phyloP scores from a whole-genome alignment of 2,329 filamentous ascomycete genomes.

The Blumeriella jaapii region DNA sequence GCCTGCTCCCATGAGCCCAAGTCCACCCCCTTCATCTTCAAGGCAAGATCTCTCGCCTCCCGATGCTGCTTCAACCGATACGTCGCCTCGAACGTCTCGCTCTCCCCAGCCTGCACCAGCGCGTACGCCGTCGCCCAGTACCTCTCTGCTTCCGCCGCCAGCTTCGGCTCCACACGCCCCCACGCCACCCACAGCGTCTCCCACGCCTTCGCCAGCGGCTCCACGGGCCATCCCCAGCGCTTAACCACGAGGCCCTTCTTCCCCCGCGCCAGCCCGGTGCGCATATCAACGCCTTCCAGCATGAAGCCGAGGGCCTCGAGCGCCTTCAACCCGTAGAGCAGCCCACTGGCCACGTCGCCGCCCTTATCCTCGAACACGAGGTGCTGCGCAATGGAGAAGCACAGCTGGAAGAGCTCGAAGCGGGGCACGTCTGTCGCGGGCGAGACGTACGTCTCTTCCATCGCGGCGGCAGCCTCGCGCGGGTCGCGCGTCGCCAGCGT shows the following conservation, averaged over 20 bases:
- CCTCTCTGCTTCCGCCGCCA: neutral
- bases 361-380: neutral
- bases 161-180: neutral
- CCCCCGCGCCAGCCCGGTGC: neutral
- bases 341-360: neutral
- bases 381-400: constrained; percentile 1
- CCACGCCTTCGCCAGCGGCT: constrained; percentile 1
- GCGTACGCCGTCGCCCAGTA: constrained; percentile 2
- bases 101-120: constrained; percentile 3
- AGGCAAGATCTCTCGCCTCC: too few species aligned
- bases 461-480: neutral
- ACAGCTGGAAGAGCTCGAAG: constrained; percentile 1
- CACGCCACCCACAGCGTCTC: constrained; percentile 2
- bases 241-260: neutral
- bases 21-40: too few species aligned
- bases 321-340: constrained; percentile 1
- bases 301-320: constrained; percentile 4
- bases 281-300: neutral
- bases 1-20: too few species aligned
- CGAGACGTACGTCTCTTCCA: constrained; percentile 1
- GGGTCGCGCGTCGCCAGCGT: neutral
- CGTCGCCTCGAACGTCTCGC: constrained; percentile 1
- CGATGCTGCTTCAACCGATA: neutral
- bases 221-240: constrained; percentile 1
- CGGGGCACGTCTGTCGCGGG: neutral